phyloP scores from a whole-genome alignment of 1,139 yeast species.

The Yamadazyma taylorii region DNA sequence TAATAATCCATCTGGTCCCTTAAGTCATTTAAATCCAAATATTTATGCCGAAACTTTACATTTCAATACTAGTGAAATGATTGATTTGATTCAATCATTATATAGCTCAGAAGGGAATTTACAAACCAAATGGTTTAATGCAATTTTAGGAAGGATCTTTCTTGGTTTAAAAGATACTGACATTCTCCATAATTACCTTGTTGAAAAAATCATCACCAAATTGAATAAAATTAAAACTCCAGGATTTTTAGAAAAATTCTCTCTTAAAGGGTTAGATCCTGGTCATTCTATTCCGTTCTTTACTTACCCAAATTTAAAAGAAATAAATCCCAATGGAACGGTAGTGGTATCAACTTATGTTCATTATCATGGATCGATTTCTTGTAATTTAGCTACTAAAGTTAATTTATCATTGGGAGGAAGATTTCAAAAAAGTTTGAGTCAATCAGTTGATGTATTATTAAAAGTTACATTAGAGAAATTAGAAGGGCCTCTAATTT shows the following conservation, averaged over 20 bases:
- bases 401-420: constrained; percentile 63
- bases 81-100: constrained; percentile 69
- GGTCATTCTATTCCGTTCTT: constrained; percentile 82
- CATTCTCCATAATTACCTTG: constrained; percentile 55
- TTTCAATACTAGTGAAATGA: constrained; percentile 68
- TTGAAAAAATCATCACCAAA: constrained; percentile 64
- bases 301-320: constrained; percentile 68
- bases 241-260: constrained; percentile 80
- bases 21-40: constrained; percentile 12
- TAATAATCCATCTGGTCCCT: background rate
- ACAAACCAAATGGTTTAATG: constrained; percentile 89
- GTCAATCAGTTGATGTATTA: constrained; percentile 66
- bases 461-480: constrained; percentile 68
- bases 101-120: constrained; percentile 83
- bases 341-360: constrained; percentile 62
- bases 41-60: constrained; percentile 72
- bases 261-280: constrained; percentile 67
- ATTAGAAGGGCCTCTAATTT: constrained; percentile 70
- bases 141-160: constrained; percentile 78
- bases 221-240: constrained; percentile 80
- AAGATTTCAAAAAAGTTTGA: constrained; percentile 61
- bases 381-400: constrained; percentile 77
- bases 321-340: constrained; percentile 79
- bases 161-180: constrained; percentile 74
- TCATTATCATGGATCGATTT: constrained; percentile 69